These are phyloP conservation scores for Suillus americanus DNA, from an alignment of 768 basidiomycete genomes.

Conservation along the genomic window DNA sequence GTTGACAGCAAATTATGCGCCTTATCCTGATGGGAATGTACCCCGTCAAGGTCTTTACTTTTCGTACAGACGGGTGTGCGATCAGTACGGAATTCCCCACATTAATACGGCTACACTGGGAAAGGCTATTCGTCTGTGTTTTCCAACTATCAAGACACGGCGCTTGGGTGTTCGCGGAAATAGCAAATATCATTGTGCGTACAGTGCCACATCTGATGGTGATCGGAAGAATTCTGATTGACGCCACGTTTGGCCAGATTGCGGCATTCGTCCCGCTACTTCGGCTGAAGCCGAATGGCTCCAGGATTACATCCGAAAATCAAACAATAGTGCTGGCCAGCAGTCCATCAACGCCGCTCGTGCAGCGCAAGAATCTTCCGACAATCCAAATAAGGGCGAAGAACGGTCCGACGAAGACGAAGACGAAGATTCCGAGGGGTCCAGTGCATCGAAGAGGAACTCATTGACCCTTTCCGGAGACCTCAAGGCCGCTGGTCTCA, in stretches of 20 bases:
- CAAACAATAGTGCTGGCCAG: conserved; percentile 83
- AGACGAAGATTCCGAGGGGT: conserved; percentile 82
- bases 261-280: conserved; percentile 90
- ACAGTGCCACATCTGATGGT: conserved; percentile 31
- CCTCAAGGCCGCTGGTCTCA: conserved; percentile 51
- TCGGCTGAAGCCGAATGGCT: conserved; percentile 90
- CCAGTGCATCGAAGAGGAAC: conserved; percentile 73
- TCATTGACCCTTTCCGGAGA: conserved; percentile 68
- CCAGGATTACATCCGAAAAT: conserved; percentile 88
- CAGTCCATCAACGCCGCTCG: conserved; percentile 74
- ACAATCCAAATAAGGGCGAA: conserved; percentile 56
- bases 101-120: conserved; percentile 96
- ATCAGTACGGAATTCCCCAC: conserved; percentile 90
- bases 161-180: conserved; percentile 91
- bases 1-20: conserved; percentile 87
- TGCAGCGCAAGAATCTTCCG: conserved; percentile 68
- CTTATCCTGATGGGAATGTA: conserved; percentile 90
- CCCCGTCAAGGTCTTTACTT: conserved; percentile 93
- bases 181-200: conserved; percentile 93
- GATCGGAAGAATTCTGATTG: conserved; percentile 32
- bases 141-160: conserved; percentile 93
- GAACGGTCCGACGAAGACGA: conserved; percentile 83
- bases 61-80: conserved; percentile 87
- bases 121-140: conserved; percentile 91
- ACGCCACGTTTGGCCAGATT: conserved; percentile 53